Evolutionary conservation across 176 grass and related monocot genomes (phyloP), one percentile per base, ranked within the genome.

Genomic region (Tuctoria greenei): DNA sequence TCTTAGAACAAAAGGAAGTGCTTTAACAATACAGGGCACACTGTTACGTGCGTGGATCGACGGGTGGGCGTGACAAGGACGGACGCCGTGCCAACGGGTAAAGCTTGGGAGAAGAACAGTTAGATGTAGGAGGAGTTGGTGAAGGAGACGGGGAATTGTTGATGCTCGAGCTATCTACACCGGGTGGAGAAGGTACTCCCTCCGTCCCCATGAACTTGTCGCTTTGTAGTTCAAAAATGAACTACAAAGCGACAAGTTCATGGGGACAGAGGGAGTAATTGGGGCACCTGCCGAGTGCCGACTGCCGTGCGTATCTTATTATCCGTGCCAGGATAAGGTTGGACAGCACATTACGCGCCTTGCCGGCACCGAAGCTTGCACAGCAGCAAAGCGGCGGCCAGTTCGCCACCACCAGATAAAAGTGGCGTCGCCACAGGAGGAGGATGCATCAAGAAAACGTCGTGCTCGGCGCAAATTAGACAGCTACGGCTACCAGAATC

Each of bases 401-500:
- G 14, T 62, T 17, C 65, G 12, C 11, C 27, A 58, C 11, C 27
- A 58, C 20, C 4, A 2, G 2, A 38, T 15, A 23, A 28, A 68
- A 8, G 14, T 8, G 8, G 14, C 25, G 26, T n/a, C n/a, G n/a
- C n/a, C n/a, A 23, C 64, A 46, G 44, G 44, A 17, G 8, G 20
- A n/a, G n/a, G n/a, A 31, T 4, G 25, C 45, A 7, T 34, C 25
- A 27, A 20, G 25, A 66, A 66, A 74, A 28, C 36, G 27, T 21
- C 2, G 14, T 56, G 39, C 8, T 35, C 12, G 5, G 61, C 23
- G 6, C 3, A 16, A 74, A 74, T 14, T 24, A 34, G 65, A 69
- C 74, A 59, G 62, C 25, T 36, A 47, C 28, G 70, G 39, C 40
- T 66, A 56, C 16, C 3, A 12, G 59, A 71, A 46, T 70, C 64